Conservation (phyloP, 345 rosid species). For the Syzygium jambos region DNA sequence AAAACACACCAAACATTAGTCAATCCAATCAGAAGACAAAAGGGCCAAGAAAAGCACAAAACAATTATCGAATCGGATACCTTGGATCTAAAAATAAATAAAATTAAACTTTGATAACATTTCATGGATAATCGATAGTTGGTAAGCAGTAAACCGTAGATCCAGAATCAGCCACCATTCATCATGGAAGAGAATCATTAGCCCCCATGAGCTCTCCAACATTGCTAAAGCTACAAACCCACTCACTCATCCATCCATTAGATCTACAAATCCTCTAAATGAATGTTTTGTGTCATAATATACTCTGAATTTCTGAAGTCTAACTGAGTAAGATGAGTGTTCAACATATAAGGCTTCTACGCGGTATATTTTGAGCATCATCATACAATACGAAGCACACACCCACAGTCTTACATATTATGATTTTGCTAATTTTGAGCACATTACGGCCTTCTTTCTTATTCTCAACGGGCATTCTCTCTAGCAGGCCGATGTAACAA, state of each 20-base stretch:
- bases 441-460: neutral
- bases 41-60: neutral
- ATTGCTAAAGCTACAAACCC: neutral
- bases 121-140: neutral
- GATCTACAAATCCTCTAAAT: neutral
- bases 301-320: neutral
- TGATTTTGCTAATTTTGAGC: neutral
- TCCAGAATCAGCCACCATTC: neutral
- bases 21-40: neutral
- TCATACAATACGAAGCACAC: neutral
- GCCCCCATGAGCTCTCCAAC: neutral
- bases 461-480: neutral
- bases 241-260: neutral
- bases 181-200: neutral
- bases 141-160: neutral
- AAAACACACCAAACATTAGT: neutral
- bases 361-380: neutral
- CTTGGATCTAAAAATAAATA: neutral
- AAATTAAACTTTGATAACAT: neutral
- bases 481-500: neutral
- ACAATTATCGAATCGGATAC: neutral
- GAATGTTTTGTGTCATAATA: neutral
- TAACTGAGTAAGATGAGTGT: neutral
- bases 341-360: neutral
- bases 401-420: neutral